Evolutionary conservation across 106 monocot species (phyloP).

Genomic region (Dioscorea dumetorum): DNA sequence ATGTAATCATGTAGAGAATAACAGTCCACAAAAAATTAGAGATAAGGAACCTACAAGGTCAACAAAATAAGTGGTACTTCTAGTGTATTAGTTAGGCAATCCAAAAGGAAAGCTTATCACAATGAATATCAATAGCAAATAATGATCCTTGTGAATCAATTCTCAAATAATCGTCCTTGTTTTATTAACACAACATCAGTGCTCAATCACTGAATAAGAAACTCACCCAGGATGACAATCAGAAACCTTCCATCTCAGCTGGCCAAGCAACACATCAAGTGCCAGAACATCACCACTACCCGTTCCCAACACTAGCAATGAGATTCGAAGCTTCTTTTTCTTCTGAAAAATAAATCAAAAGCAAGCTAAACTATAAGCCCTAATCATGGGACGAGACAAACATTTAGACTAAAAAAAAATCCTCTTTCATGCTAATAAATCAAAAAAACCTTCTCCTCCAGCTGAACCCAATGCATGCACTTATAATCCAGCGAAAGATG

Average conservation of each 20-base stretch:
- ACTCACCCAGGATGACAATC: conserved; percentile 91
- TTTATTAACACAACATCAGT: too few relatives aligned
- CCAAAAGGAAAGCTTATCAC: too few relatives aligned
- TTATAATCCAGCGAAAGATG: conserved; percentile 89
- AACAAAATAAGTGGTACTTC: background rate
- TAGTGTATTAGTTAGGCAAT: background rate
- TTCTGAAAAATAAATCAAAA: conserved; percentile 28
- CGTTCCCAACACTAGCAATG: conserved; percentile 77
- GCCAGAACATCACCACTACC: conserved; percentile 84
- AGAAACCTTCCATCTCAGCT: conserved; percentile 66
- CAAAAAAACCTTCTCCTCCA: conserved; percentile 52
- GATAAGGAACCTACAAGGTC: background rate
- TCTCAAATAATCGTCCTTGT: too few relatives aligned
- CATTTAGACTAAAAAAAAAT: background rate
- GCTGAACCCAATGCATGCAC: conserved; percentile 87
- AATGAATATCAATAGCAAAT: too few relatives aligned
- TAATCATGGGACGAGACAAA: background rate
- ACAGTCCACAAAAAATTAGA: background rate
- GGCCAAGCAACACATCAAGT: conserved; percentile 62
- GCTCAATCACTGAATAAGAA: background rate
- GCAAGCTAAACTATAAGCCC: background rate
- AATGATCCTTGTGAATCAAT: too few relatives aligned
- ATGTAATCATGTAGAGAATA: background rate
- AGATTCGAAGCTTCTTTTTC: conserved; percentile 46
- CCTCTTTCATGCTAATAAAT: background rate